Evolutionary conservation across 768 basidiomycete genomes (phyloP).

Genomic region (Lactifluus echinatus): DNA sequence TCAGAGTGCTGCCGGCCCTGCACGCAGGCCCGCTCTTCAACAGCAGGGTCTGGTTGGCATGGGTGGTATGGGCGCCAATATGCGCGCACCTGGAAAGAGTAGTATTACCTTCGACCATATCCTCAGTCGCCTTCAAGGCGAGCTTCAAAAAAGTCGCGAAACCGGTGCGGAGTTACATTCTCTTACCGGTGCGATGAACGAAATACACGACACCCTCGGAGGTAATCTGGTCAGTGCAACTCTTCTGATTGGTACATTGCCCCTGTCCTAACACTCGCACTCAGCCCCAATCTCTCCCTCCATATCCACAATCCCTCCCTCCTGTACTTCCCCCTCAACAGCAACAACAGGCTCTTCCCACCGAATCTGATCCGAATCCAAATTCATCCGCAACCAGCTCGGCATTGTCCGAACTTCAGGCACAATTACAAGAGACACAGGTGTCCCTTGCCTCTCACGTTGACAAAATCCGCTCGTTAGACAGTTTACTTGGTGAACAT

Average conservation of each 20-base stretch:
- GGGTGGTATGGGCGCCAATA: constrained; percentile 68
- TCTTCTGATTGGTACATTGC: neutral
- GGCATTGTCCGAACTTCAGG: constrained; percentile 59
- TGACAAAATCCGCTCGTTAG: constrained; percentile 77
- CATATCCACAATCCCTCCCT: constrained; percentile 58
- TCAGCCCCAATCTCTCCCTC: constrained; percentile 52
- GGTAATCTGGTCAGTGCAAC: constrained; percentile 58
- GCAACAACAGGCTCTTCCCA: constrained; percentile 23
- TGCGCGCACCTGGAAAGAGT: constrained; percentile 69
- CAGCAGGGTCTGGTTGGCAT: constrained; percentile 58
- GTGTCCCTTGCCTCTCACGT: constrained; percentile 64
- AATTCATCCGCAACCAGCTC: constrained; percentile 23
- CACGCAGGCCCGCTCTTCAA: constrained; percentile 47
- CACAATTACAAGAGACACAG: constrained; percentile 81
- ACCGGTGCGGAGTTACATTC: constrained; percentile 80
- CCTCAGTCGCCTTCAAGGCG: constrained; percentile 77
- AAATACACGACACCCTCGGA: constrained; percentile 88
- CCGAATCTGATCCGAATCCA: constrained; percentile 21
- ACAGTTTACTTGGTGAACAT: constrained; percentile 75
- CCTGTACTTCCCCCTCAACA: constrained; percentile 39
- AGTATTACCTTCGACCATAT: constrained; percentile 92
- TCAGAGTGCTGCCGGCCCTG: constrained; percentile 28
- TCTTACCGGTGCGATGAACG: constrained; percentile 69
- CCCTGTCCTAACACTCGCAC: neutral
- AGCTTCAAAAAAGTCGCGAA: constrained; percentile 93